phyloP scores from a whole-genome alignment of 148 eudicot genomes.

The Cornus suecica region DNA sequence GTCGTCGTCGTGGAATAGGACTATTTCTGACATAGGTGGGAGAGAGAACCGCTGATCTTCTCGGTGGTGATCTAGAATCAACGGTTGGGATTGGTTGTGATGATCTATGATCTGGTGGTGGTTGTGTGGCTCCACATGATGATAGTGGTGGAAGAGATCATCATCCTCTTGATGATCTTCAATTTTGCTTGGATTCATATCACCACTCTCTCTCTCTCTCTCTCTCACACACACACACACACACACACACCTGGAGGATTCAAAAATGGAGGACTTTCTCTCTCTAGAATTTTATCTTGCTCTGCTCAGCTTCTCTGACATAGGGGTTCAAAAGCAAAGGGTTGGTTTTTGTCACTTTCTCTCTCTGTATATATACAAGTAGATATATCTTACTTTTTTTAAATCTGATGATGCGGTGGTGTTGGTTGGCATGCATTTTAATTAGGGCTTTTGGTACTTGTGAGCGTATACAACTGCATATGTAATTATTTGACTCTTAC shows the following conservation, averaged over 20 bases:
- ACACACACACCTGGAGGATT: not conserved
- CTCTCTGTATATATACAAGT: not conserved
- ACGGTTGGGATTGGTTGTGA: constrained; percentile 22
- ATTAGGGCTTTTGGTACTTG: not conserved
- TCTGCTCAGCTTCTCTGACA: not conserved
- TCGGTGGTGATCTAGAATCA: constrained; percentile 14
- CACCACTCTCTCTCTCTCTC: no score
- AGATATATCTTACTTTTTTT: no score
- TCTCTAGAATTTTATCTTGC: not conserved
- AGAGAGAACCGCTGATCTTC: constrained; percentile 32
- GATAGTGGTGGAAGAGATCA: constrained; percentile 41
- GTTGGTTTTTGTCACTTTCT: not conserved
- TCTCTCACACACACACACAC: no score
- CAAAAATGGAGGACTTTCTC: not conserved
- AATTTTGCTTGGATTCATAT: constrained; percentile 62
- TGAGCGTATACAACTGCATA: no score
- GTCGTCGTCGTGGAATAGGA: constrained; percentile 40
- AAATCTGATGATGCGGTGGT: no score
- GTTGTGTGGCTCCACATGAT: constrained; percentile 26
- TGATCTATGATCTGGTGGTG: constrained; percentile 27
- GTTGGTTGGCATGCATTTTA: no score
- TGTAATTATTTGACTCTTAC: no score
- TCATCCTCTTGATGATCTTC: no score
- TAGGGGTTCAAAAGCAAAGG: not conserved
- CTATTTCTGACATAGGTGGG: constrained; percentile 20